A percentile compares a stretch with the other conserved stretches of the same genome.
Conservation (phyloP, 192 early-diverging fungal species). For the Entomortierella parvispora region DNA sequence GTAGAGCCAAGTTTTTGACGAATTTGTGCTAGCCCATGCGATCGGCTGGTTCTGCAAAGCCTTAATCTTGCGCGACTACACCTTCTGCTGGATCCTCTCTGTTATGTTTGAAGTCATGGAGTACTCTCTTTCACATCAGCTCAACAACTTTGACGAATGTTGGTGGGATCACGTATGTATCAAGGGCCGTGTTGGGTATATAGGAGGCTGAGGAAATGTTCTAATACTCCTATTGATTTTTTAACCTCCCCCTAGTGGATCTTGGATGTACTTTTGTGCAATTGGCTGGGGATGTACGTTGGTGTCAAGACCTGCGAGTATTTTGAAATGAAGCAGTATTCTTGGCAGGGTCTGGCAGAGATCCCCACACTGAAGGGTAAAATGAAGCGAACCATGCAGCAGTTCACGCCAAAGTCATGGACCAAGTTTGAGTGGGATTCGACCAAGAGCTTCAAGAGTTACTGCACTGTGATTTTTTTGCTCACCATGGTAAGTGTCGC, state of each 20-base stretch:
- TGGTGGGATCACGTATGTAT: constrained; percentile 96
- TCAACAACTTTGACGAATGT: constrained; percentile 98
- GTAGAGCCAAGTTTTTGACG: constrained; percentile 84
- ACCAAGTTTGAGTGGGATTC: constrained; percentile 92
- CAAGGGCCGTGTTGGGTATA: background rate
- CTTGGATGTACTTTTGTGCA: constrained; percentile 90
- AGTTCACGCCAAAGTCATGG: constrained; percentile 97
- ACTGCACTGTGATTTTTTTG: constrained; percentile 77
- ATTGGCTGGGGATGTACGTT: constrained; percentile 93
- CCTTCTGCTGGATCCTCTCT: constrained; percentile 96
- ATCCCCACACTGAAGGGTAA: constrained; percentile 89
- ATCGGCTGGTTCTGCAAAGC: constrained; percentile 96
- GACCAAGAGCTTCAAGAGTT: constrained; percentile 90
- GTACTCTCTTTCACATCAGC: constrained; percentile 93
- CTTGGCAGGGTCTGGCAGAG: constrained; percentile 90
- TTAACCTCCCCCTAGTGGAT: constrained; percentile 73
- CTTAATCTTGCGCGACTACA: constrained; percentile 92
- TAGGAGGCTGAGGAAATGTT: background rate
- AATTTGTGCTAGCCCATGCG: constrained; percentile 93
- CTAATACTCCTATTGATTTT: background rate
- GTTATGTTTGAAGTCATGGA: constrained; percentile 96
- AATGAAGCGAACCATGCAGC: constrained; percentile 84
- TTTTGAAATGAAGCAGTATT: constrained; percentile 96
- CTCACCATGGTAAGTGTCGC: constrained; percentile 70
- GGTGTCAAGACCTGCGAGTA: constrained; percentile 99